A percentile compares a stretch with the other conserved stretches of the same genome.
Conservation (phyloP, 495 filamentous ascomycete species). For the Terfezia claveryi region DNA sequence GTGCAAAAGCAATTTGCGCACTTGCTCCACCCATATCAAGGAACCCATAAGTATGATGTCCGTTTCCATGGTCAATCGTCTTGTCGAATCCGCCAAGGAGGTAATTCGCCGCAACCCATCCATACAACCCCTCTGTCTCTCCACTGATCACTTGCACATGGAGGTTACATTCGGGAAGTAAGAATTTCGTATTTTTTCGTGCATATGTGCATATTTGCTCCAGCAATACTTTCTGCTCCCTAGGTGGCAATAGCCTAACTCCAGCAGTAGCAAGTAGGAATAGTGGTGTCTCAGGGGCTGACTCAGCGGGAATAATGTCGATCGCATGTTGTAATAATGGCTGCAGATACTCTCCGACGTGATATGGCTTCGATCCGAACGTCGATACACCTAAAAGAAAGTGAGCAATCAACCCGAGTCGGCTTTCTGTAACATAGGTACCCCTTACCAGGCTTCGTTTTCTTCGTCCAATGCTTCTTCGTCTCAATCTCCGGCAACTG, state of each 20-base stretch:
- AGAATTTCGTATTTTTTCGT: slow-evolving; percentile 54
- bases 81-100: slow-evolving; percentile 77
- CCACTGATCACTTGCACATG: slow-evolving; percentile 92
- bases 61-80: slow-evolving; percentile 63
- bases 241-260: slow-evolving; percentile 65
- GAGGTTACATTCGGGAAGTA: slow-evolving; percentile 66
- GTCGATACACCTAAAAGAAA: slow-evolving; percentile 49
- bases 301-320: slow-evolving; percentile 53
- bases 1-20: slow-evolving; percentile 91
- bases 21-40: slow-evolving; percentile 96
- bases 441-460: slow-evolving; percentile 55
- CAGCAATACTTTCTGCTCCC: slow-evolving; percentile 47
- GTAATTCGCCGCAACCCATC: slow-evolving; percentile 99
- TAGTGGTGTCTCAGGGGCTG: slow-evolving; percentile 64
- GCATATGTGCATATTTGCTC: slow-evolving; percentile 68
- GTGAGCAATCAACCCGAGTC: not conserved
- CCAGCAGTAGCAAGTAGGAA: slow-evolving; percentile 95
- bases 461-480: slow-evolving; percentile 75
- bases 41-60: slow-evolving; percentile 91
- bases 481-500: slow-evolving; percentile 60
- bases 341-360: slow-evolving; percentile 66
- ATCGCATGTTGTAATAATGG: slow-evolving; percentile 64
- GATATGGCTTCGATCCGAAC: slow-evolving; percentile 52
- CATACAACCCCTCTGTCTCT: slow-evolving; percentile 92
- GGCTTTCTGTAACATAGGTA: not conserved